These are phyloP conservation scores for Plantago rigida DNA, from an alignment of 305 asterid species.

Conservation along the genomic window DNA sequence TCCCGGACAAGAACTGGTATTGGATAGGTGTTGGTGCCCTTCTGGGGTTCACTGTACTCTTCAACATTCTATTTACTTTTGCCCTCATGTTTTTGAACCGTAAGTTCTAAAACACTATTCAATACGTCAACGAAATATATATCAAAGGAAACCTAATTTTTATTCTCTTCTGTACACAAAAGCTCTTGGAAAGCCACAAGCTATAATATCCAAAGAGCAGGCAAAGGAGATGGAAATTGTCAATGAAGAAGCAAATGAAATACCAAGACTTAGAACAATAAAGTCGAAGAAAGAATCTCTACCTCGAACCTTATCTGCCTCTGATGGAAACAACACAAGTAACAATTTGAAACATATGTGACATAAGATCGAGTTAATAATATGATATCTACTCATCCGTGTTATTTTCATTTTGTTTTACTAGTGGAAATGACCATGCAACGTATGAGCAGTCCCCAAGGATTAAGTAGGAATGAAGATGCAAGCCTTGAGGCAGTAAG, in stretches of 20 bases:
- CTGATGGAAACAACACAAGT: constrained; percentile 8
- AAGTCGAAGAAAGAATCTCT: constrained; percentile 2
- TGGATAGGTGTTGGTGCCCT: constrained; percentile 43
- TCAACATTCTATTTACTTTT: constrained; percentile 26
- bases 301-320: background rate
- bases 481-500: constrained; percentile 29
- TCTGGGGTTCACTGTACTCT: constrained; percentile 31
- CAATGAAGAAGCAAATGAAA: background rate
- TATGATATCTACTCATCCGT: background rate
- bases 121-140: background rate
- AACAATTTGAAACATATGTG: constrained; percentile 2
- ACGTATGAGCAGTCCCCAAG: constrained; percentile 22
- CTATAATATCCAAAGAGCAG: constrained; percentile 43
- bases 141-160: background rate
- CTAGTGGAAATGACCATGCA: constrained; percentile 19
- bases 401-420: constrained; percentile 8
- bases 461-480: constrained; percentile 26
- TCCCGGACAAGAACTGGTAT: constrained; percentile 37
- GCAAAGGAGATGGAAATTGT: constrained; percentile 7
- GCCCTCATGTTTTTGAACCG: constrained; percentile 39
- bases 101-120: constrained; percentile 23
- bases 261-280: background rate
- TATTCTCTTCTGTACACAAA: constrained; percentile 10
- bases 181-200: constrained; percentile 57
- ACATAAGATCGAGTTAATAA: no score